Evolutionary conservation across 148 eudicot species (phyloP).

Genomic region (Rhododendron ovatum): DNA sequence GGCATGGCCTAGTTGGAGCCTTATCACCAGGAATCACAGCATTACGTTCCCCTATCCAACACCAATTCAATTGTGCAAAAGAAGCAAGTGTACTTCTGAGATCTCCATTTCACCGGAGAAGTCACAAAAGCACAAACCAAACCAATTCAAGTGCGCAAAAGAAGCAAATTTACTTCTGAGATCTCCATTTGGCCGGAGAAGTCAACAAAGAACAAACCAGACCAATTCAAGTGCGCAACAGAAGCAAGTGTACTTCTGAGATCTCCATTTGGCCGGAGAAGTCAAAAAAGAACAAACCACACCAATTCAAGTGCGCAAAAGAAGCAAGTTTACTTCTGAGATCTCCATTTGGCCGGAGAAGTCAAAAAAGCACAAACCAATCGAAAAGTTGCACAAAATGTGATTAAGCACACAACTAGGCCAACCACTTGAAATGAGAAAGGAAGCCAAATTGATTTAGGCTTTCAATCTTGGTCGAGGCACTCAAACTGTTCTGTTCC

Average conservation of each 20-base stretch:
- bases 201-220: background rate
- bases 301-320: background rate
- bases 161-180: background rate
- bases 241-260: background rate
- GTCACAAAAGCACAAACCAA: background rate
- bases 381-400: background rate
- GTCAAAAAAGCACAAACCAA: background rate
- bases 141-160: background rate
- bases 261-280: background rate
- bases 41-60: background rate
- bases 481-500: background rate
- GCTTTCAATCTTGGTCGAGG: background rate
- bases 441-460: background rate
- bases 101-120: background rate
- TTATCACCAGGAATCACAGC: background rate
- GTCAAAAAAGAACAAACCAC: background rate
- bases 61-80: background rate
- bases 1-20: background rate
- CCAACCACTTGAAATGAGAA: background rate
- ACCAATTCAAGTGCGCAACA: background rate
- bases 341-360: background rate
- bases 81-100: background rate
- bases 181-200: background rate
- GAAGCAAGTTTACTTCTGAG: background rate
- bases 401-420: background rate